These are phyloP conservation scores for Fomitopsis pinicola DNA, from an alignment of 1,284 basidiomycete genomes.

Conservation along the genomic window DNA sequence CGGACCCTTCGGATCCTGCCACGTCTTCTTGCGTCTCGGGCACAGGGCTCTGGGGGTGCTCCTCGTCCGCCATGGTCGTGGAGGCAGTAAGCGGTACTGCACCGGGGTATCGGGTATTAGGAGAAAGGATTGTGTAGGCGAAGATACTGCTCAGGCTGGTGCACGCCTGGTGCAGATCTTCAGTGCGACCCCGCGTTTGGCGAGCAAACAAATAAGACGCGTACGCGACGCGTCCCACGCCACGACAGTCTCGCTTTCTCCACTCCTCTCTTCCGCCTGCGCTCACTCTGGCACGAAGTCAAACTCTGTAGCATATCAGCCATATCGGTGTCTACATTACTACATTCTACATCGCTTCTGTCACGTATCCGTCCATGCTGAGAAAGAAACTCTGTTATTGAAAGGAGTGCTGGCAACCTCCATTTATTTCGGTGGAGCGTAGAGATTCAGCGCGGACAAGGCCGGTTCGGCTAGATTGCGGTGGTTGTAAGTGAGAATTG, in stretches of 20 bases:
- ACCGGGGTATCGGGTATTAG: constrained; percentile 14
- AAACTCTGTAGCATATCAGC: too few relatives aligned
- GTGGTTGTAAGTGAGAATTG: constrained; percentile 75
- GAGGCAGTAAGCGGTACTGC: neutral
- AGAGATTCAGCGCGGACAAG: constrained; percentile 70
- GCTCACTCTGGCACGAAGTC: neutral
- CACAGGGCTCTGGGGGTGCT: constrained; percentile 26
- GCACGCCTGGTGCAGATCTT: constrained; percentile 16
- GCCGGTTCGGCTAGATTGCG: constrained; percentile 71
- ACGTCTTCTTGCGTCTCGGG: constrained; percentile 20
- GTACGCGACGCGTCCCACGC: constrained; percentile 17
- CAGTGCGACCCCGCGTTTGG: constrained; percentile 1
- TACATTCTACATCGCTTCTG: neutral
- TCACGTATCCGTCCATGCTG: neutral
- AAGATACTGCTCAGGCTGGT: constrained; percentile 17
- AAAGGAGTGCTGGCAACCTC: neutral
- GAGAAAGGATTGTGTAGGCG: constrained; percentile 20
- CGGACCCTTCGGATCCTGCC: constrained; percentile 19
- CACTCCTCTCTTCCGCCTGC: neutral
- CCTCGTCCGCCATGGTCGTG: constrained; percentile 42
- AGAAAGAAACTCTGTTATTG: neutral
- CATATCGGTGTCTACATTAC: neutral
- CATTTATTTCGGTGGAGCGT: constrained; percentile 32
- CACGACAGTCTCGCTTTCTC: neutral
- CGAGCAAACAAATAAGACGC: constrained; percentile 20